phyloP scores from a whole-genome alignment of 768 basidiomycete genomes.

The Dendrothele bispora region DNA sequence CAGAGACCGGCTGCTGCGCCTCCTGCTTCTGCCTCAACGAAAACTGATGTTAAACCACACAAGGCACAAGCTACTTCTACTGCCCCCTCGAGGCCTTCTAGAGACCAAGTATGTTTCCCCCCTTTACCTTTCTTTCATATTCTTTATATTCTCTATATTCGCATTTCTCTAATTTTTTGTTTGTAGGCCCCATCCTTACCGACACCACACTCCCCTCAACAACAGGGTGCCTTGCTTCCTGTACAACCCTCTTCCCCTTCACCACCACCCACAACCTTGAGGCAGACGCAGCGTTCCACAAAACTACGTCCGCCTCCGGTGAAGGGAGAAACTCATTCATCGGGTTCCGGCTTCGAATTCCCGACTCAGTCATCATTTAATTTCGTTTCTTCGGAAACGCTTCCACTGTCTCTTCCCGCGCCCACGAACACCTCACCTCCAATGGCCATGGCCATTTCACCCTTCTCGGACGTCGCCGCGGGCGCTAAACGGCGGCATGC shows the following conservation, averaged over 20 bases:
- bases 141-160: slow-evolving; percentile 13
- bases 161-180: slow-evolving; percentile 9
- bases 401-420: slow-evolving; percentile 12
- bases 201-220: slow-evolving; percentile 17
- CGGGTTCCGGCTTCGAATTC: slow-evolving; percentile 10
- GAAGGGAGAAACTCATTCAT: slow-evolving; percentile 14
- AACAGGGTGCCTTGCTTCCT: slow-evolving; percentile 16
- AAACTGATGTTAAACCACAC: not conserved
- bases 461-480: slow-evolving; percentile 43
- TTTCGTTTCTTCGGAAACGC: slow-evolving; percentile 8
- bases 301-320: slow-evolving; percentile 20
- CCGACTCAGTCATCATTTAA: slow-evolving; percentile 14
- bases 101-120: slow-evolving; percentile 25
- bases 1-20: slow-evolving; percentile 11
- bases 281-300: slow-evolving; percentile 24
- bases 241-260: slow-evolving; percentile 33
- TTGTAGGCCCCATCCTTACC: slow-evolving; percentile 20
- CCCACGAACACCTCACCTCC: slow-evolving; percentile 18
- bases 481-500: slow-evolving; percentile 78
- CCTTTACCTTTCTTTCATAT: not conserved
- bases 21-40: not conserved
- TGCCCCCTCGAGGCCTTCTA: not conserved
- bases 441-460: slow-evolving; percentile 19
- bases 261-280: slow-evolving; percentile 29
- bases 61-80: slow-evolving; percentile 1